Evolutionary conservation across 768 basidiomycete species (phyloP).

Genomic region (Terana coerulea): DNA sequence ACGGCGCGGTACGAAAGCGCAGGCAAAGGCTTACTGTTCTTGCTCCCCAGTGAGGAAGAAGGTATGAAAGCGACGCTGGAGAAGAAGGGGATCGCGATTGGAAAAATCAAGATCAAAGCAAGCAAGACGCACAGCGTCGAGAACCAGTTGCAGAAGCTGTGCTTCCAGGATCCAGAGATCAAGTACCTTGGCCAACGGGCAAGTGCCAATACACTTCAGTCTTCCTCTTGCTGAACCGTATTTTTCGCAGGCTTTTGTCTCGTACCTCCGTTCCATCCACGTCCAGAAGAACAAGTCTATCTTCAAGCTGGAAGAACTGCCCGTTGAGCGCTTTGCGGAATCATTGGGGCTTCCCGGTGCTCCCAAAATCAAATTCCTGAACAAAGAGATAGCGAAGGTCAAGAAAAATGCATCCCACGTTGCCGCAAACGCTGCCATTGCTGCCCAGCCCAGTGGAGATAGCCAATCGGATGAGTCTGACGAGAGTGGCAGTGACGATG

Average conservation of each 20-base stretch:
- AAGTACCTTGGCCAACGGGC: conserved; percentile 96
- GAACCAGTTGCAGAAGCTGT: conserved; percentile 87
- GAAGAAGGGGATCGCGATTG: conserved; percentile 66
- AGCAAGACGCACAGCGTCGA: conserved; percentile 84
- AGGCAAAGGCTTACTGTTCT: conserved; percentile 79
- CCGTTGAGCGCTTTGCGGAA: conserved; percentile 80
- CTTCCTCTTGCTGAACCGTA: background rate
- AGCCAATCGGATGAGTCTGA: conserved; percentile 14
- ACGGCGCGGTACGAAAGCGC: conserved; percentile 92
- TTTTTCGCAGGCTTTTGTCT: conserved; percentile 77
- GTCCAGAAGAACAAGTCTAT: conserved; percentile 92
- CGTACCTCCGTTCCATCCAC: conserved; percentile 89
- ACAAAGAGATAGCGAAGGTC: conserved; percentile 60
- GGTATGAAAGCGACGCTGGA: conserved; percentile 76
- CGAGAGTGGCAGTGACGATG: conserved; percentile 23
- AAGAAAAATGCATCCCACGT: conserved; percentile 70
- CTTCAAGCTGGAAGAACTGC: conserved; percentile 83
- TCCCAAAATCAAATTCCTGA: conserved; percentile 91
- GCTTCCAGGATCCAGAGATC: conserved; percentile 94
- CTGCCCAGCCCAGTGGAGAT: conserved; percentile 5
- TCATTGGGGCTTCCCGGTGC: conserved; percentile 91
- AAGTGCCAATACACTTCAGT: too few species aligned
- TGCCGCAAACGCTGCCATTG: conserved; percentile 26
- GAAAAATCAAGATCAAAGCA: conserved; percentile 82
- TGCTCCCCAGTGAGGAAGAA: conserved; percentile 89